These are phyloP conservation scores for Cyclaneusma minus DNA, from an alignment of 2,329 filamentous ascomycete species.

Conservation along the genomic window DNA sequence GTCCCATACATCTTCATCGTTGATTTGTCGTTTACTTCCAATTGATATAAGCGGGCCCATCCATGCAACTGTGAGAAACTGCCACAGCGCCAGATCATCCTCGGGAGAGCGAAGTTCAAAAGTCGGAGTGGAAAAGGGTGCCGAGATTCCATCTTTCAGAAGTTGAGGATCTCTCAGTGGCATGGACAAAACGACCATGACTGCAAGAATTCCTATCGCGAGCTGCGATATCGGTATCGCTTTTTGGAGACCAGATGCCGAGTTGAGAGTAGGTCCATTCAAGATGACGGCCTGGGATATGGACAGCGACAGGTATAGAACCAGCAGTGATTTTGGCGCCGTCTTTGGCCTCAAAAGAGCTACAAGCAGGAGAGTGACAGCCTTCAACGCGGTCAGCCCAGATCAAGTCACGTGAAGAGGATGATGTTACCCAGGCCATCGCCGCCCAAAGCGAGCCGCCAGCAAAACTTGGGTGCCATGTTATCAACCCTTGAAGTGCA, in stretches of 20 bases:
- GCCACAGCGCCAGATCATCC: slow-evolving; percentile 64
- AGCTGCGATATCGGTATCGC: slow-evolving; percentile 17
- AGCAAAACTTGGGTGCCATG: slow-evolving; percentile 19
- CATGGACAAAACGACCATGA: slow-evolving; percentile 47
- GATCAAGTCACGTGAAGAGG: neutral
- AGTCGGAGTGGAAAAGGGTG: slow-evolving; percentile 37
- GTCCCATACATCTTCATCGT: slow-evolving; percentile 70
- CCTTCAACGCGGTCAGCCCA: neutral
- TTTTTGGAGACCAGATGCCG: slow-evolving; percentile 4
- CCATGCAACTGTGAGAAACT: slow-evolving; percentile 78
- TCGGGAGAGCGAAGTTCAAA: slow-evolving; percentile 56
- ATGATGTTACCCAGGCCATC: slow-evolving; percentile 9
- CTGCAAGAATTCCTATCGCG: slow-evolving; percentile 26
- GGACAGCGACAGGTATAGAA: slow-evolving; percentile 9
- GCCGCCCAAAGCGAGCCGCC: slow-evolving; percentile 20
- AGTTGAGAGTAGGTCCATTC: slow-evolving; percentile 18
- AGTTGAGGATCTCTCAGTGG: slow-evolving; percentile 48
- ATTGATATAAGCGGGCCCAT: slow-evolving; percentile 56
- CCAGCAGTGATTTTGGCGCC: slow-evolving; percentile 12
- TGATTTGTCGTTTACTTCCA: slow-evolving; percentile 48
- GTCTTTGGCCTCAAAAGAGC: slow-evolving; percentile 10
- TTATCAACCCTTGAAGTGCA: slow-evolving; percentile 17
- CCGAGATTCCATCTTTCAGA: slow-evolving; percentile 39
- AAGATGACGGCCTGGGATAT: slow-evolving; percentile 11
- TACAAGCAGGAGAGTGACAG: slow-evolving; percentile 9